phyloP scores from a whole-genome alignment of 192 early-diverging fungal genomes.

The Backusella australiensis region DNA sequence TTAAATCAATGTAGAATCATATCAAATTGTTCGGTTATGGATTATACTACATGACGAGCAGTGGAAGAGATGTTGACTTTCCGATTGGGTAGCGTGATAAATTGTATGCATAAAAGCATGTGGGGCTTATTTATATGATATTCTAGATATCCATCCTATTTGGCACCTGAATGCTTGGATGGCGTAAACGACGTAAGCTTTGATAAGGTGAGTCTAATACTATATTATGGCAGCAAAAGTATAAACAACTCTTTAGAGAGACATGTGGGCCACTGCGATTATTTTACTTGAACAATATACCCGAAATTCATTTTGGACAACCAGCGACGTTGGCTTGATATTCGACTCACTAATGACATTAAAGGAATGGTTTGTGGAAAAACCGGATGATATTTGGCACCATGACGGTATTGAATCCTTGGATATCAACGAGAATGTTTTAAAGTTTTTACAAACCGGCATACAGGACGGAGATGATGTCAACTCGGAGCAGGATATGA shows the following conservation, averaged over 20 bases:
- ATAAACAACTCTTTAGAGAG: constrained; percentile 28
- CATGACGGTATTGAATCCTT: constrained; percentile 29
- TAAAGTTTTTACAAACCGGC: constrained; percentile 40
- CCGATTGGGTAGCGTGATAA: constrained; percentile 47
- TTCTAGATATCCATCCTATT: constrained; percentile 39
- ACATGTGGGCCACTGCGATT: constrained; percentile 58
- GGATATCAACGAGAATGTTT: constrained; percentile 42
- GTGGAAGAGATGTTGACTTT: constrained; percentile 55
- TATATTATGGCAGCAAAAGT: not conserved
- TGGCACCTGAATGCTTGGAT: constrained; percentile 35
- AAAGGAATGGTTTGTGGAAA: constrained; percentile 25
- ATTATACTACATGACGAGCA: constrained; percentile 56
- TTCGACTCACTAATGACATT: constrained; percentile 44
- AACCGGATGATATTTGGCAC: constrained; percentile 31
- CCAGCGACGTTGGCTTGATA: constrained; percentile 46
- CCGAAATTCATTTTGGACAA: constrained; percentile 53
- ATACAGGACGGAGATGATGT: not conserved
- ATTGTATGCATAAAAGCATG: not conserved
- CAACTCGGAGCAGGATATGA: constrained; percentile 10
- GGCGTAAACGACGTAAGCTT: not conserved
- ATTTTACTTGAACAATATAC: constrained; percentile 51
- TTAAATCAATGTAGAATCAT: constrained; percentile 18
- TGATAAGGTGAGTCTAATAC: constrained; percentile 4
- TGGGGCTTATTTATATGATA: not conserved
- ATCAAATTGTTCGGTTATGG: constrained; percentile 58